Evolutionary conservation across 2,329 filamentous ascomycete species (phyloP), one percentile per base, ranked within the genome.

Genomic region (Thielaviopsis ethacetica): DNA sequence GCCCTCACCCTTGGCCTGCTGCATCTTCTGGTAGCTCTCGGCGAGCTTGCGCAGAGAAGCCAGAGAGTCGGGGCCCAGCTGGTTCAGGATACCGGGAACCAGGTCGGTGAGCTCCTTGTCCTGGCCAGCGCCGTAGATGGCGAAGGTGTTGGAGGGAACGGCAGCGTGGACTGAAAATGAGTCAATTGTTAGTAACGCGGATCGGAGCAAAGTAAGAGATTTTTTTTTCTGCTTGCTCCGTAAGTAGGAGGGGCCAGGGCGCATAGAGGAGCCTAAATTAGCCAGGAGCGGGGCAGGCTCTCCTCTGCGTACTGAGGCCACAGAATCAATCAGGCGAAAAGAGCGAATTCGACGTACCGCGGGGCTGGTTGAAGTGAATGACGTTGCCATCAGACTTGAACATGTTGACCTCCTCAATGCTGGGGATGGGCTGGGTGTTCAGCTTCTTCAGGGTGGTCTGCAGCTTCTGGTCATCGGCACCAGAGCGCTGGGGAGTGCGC

Each of bases 391-490:
- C 93, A 72, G 88, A 86, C 87, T 98, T 98, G 86, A 98, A 98
- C 93, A 98, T 98, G 86, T 98, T 98, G 74, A 98, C 93, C 81
- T 98, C 93, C 84, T 98, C 93, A 69, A 98, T 98, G 66, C 88
- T 89, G 80, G 95, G 91, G 76, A 98, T 97, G 70, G 93, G 93
- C 83, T 98, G 93, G 62, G 95, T 91, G 77, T 97, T 97, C 75
- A 98, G 84, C 86, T 98, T 98, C 88, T 98, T 98, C 66, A 98
- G 82, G 63, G 89, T 79, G 63, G 85, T 83, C 80, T 98, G 93
- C 65, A 98, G 88, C 84, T 98, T 98, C 88, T 96, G 97, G 85
- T 98, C 93, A 73, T 98, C 93, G 75, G 88, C 89, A 72, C 86
- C 89, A 66, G 87, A 87, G 74, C 84, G 88, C 75, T 89, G 89